Evolutionary conservation across 2,329 filamentous ascomycete genomes (phyloP).

Genomic region (Paracorniculantispora psalliotae): DNA sequence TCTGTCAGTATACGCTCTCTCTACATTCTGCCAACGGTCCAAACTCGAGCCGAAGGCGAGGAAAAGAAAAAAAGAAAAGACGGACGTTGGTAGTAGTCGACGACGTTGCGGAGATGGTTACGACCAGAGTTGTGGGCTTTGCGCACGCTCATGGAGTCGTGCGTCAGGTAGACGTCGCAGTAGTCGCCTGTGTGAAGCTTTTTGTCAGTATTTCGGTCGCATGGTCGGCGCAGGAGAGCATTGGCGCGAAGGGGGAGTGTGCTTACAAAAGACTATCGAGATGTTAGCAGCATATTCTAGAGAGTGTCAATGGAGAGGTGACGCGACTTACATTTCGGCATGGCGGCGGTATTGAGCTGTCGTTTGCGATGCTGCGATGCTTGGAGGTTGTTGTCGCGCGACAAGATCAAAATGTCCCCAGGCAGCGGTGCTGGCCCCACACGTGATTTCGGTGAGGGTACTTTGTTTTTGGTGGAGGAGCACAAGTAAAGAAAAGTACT

Average conservation of each 20-base stretch:
- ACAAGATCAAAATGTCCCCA: slow-evolving; percentile 1
- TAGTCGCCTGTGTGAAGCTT: slow-evolving; percentile 63
- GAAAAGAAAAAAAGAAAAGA: slow-evolving; percentile 7
- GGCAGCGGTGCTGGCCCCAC: slow-evolving; percentile 3
- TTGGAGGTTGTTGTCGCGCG: slow-evolving; percentile 4
- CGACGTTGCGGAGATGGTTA: slow-evolving; percentile 95
- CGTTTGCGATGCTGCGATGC: slow-evolving; percentile 3
- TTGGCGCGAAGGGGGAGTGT: slow-evolving; percentile 9
- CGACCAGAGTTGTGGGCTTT: slow-evolving; percentile 96
- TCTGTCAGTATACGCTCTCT: slow-evolving; percentile 1
- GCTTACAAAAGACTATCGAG: slow-evolving; percentile 26
- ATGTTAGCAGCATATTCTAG: slow-evolving; percentile 30
- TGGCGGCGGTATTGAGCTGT: slow-evolving; percentile 40
- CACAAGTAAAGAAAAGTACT: not conserved
- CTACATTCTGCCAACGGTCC: too few species aligned
- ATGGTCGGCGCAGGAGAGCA: not conserved
- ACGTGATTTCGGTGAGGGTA: slow-evolving; percentile 10
- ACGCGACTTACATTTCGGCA: slow-evolving; percentile 76
- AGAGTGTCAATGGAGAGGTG: not conserved
- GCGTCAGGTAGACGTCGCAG: slow-evolving; percentile 99
- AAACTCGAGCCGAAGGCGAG: not conserved
- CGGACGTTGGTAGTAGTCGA: slow-evolving; percentile 95
- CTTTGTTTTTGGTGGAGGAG: not conserved
- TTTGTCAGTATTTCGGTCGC: not conserved
- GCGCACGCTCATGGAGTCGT: slow-evolving; percentile 99